Evolutionary conservation across 2,329 filamentous ascomycete species (phyloP).

Genomic region (Biscogniauxia marginata): DNA sequence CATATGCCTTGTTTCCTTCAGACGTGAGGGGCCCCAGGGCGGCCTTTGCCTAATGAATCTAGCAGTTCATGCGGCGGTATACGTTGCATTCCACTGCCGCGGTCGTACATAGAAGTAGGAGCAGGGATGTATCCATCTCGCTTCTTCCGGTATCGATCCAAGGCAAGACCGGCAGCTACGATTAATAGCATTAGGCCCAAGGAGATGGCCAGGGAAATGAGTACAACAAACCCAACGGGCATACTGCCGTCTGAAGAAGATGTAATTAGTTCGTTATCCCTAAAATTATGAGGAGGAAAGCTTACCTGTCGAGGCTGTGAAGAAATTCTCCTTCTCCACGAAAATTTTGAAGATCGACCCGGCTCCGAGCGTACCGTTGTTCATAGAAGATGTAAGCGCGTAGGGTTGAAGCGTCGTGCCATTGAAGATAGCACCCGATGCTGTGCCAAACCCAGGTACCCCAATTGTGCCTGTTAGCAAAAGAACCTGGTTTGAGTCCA

Average conservation of each 20-base stretch:
- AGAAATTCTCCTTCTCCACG: conserved; percentile 76
- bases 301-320: conserved; percentile 62
- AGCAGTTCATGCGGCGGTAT: conserved; percentile 62
- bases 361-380: conserved; percentile 53
- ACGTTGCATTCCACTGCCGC: conserved; percentile 55
- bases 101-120: conserved; percentile 63
- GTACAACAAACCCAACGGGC: conserved; percentile 73
- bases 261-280: conserved; percentile 11
- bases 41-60: conserved; percentile 49
- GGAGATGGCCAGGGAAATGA: conserved; percentile 77
- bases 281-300: conserved; percentile 17
- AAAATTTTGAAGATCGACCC: conserved; percentile 79
- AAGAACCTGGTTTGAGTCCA: conserved; percentile 68
- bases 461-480: conserved; percentile 82
- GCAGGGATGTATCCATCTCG: conserved; percentile 80
- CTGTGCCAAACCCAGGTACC: conserved; percentile 73
- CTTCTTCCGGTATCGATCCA: conserved; percentile 74
- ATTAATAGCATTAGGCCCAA: conserved; percentile 75
- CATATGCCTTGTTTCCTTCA: conserved; percentile 32
- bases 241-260: conserved; percentile 51
- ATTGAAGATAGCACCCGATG: conserved; percentile 85
- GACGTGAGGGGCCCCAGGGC: conserved; percentile 50
- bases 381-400: conserved; percentile 68
- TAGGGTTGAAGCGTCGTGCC: conserved; percentile 78
- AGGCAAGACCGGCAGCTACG: conserved; percentile 69